Conservation (phyloP, 1,284 basidiomycete species). For the Rhodotorula sp. region DNA sequence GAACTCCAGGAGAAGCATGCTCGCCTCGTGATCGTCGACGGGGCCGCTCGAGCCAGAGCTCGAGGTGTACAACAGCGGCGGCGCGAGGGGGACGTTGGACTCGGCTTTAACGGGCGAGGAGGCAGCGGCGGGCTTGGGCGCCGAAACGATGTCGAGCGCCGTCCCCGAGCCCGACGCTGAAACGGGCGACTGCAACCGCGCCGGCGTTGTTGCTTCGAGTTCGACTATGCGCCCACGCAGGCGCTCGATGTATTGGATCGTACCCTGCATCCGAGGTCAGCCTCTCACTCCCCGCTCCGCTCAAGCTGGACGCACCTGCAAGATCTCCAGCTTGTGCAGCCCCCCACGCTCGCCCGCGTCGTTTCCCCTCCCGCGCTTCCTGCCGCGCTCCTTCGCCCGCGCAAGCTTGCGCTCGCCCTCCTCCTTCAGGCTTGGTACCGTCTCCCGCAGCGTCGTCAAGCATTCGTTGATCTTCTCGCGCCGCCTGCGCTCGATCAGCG, state of each 20-base stretch:
- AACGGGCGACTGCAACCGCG: not conserved
- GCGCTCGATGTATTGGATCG: conserved; percentile 36
- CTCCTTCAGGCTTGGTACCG: conserved; percentile 59
- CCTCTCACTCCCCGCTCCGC: too few species aligned
- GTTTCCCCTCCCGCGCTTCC: conserved; percentile 45
- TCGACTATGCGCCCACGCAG: conserved; percentile 11
- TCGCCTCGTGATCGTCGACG: conserved; percentile 23
- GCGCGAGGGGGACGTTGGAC: not conserved
- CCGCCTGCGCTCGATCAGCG: conserved; percentile 76
- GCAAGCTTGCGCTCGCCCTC: conserved; percentile 40
- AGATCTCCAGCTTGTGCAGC: conserved; percentile 73
- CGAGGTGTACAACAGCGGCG: not conserved
- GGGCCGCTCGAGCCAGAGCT: not conserved
- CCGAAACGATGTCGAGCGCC: not conserved
- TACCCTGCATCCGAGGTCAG: conserved; percentile 20
- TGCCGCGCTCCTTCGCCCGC: conserved; percentile 51
- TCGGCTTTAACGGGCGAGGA: not conserved
- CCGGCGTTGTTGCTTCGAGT: not conserved
- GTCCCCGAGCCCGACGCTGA: not conserved
- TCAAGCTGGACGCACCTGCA: conserved; percentile 53
- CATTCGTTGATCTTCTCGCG: conserved; percentile 81
- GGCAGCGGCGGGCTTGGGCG: not conserved
- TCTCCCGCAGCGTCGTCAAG: conserved; percentile 63
- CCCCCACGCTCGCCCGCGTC: conserved; percentile 61
- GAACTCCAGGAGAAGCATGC: conserved; percentile 23